phyloP scores from a whole-genome alignment of 2,329 filamentous ascomycete species.

The Cladophialophora exuberans region DNA sequence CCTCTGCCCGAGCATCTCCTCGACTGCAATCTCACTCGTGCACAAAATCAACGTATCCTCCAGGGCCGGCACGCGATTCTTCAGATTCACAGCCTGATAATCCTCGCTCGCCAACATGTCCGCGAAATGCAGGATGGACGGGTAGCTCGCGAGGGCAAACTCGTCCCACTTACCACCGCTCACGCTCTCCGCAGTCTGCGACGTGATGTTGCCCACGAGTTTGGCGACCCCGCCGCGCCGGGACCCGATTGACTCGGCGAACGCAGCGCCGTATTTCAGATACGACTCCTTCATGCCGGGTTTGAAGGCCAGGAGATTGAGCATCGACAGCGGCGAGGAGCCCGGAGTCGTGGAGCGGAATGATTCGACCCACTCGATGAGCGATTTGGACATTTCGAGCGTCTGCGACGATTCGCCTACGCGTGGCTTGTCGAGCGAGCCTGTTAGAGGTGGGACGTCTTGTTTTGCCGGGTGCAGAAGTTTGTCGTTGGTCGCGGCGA shows the following conservation, averaged over 20 bases:
- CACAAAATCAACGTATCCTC: constrained; percentile 58
- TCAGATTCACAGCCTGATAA: constrained; percentile 62
- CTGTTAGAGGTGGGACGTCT: constrained; percentile 41
- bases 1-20: constrained; percentile 29
- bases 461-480: constrained; percentile 23
- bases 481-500: constrained; percentile 22
- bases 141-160: constrained; percentile 67
- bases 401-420: constrained; percentile 48
- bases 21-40: constrained; percentile 54
- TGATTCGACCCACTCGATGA: constrained; percentile 54
- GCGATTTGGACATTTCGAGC: constrained; percentile 57
- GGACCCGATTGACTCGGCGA: constrained; percentile 49
- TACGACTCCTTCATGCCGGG: constrained; percentile 55
- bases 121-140: constrained; percentile 63
- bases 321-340: constrained; percentile 60
- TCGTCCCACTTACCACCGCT: constrained; percentile 60
- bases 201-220: constrained; percentile 62
- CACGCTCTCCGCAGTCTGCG: constrained; percentile 21
- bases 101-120: constrained; percentile 63
- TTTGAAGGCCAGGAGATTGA: constrained; percentile 65
- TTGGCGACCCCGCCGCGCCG: constrained; percentile 63
- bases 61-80: constrained; percentile 54
- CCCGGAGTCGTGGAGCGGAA: constrained; percentile 37
- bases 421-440: constrained; percentile 37
- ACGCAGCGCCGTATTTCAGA: constrained; percentile 59